Evolutionary conservation across 441 rosid species (phyloP).

Genomic region (Lepidium campestre): DNA sequence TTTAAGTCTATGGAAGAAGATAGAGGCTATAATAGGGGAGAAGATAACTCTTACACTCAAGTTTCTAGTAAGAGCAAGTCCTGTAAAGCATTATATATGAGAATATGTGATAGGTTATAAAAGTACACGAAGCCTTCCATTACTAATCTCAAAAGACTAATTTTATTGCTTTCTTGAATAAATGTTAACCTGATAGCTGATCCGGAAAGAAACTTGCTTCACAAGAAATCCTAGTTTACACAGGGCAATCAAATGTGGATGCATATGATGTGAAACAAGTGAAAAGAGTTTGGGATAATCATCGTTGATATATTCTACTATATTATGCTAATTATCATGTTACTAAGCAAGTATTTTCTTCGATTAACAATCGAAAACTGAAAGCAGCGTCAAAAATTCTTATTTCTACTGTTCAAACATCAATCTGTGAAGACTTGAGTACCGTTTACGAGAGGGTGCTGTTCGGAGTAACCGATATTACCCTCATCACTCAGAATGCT

Average conservation of each 20-base stretch:
- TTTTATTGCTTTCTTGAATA: too few relatives aligned
- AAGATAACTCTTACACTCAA: constrained; percentile 44
- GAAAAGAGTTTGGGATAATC: too few relatives aligned
- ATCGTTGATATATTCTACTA: background rate
- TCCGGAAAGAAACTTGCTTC: too few relatives aligned
- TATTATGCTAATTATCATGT: background rate
- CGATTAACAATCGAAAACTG: background rate
- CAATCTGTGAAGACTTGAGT: constrained; percentile 52
- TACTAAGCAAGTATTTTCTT: background rate
- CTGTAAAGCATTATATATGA: constrained; percentile 38
- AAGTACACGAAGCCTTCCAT: background rate
- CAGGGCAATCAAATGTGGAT: too few relatives aligned
- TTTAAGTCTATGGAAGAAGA: constrained; percentile 56
- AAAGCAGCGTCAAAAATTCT: background rate
- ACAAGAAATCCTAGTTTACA: too few relatives aligned
- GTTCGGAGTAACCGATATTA: constrained; percentile 35
- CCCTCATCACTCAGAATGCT: constrained; percentile 56
- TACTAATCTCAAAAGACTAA: background rate
- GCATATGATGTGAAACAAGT: too few relatives aligned
- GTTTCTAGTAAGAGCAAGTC: constrained; percentile 46
- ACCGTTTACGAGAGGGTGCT: constrained; percentile 79
- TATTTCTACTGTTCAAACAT: constrained; percentile 37
- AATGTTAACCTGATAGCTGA: too few relatives aligned
- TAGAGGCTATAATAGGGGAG: constrained; percentile 45
- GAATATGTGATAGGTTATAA: constrained; percentile 34